Conservation (phyloP, 208 protist species). For the Trypanosomatidae sp. region DNA sequence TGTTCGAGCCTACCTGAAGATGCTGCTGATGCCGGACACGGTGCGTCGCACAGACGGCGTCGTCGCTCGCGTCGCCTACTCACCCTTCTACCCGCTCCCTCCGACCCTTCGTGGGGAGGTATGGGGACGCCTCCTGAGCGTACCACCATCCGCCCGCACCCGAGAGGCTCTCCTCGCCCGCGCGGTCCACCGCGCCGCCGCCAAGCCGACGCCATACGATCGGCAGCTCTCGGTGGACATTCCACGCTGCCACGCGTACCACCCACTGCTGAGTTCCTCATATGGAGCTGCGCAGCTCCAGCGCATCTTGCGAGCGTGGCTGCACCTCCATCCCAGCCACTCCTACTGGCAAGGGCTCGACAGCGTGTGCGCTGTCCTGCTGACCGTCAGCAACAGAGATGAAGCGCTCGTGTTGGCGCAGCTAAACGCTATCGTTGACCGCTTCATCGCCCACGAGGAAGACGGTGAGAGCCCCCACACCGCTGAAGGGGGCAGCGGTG, state of each 20-base stretch:
- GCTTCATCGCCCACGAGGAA: constrained; percentile 78
- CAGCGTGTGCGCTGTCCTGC: constrained; percentile 89
- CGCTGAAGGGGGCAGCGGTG: not conserved
- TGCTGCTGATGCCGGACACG: constrained; percentile 1
- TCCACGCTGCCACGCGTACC: constrained; percentile 95
- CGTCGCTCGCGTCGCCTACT: not conserved
- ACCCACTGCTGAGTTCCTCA: constrained; percentile 75
- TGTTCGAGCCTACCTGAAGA: constrained; percentile 2
- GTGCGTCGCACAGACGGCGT: not conserved
- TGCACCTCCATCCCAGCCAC: constrained; percentile 38
- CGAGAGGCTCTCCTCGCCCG: constrained; percentile 27
- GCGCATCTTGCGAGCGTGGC: constrained; percentile 84
- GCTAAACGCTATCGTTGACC: constrained; percentile 76
- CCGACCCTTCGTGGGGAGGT: constrained; percentile 79
- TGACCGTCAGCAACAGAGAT: constrained; percentile 57
- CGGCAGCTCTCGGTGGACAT: constrained; percentile 94
- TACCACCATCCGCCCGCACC: constrained; percentile 35
- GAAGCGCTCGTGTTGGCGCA: constrained; percentile 84
- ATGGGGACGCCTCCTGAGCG: constrained; percentile 88
- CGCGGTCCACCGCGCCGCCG: constrained; percentile 19
- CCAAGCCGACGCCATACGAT: constrained; percentile 40
- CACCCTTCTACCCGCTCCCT: constrained; percentile 54
- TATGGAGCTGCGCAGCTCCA: constrained; percentile 71
- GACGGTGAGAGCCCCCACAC: not conserved
- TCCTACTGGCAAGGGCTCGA: constrained; percentile 95